Evolutionary conservation across 805 yeast species (phyloP), one percentile per base, ranked within the genome.

Genomic region (Pichia thaimueangensis): DNA sequence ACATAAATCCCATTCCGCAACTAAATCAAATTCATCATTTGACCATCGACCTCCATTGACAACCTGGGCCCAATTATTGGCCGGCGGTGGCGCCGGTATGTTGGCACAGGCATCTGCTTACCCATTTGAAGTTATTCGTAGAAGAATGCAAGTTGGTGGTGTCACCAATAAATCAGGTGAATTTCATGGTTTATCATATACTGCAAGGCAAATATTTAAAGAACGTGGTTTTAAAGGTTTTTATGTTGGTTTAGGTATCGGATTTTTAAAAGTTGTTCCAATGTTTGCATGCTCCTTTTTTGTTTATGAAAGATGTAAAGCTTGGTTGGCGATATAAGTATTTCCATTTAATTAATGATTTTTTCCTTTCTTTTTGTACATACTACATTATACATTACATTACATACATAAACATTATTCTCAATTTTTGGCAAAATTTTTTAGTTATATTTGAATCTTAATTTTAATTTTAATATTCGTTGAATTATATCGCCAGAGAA

Each of bases 31-130:
- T 54, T 60, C 64, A 12, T 57, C 69, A 16, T 54, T 57, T 45
- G 74, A 70, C 47, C 56, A 67, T 21, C 65, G 91, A 45, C 64
- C 68, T 16, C 97, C 96, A 1, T 69, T 93, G 41, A 74, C 70
- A 49, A 84, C 87, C 1, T 86, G 95, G 87, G 97, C 97, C 3
- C 97, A 93, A 66, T 70, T 93, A 36, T 57, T 78, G 4, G 96
- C 97, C 6, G 98, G 98, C 43, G 98, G 97, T 1, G 54, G 85
- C n/a, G 95, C 97, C 1, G 98, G 98, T 11, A 76, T 91, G 82
- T 72, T 79, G 29, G 86, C 97, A 2, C 98, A 93, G 62, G 87
- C 97, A 1, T 94, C 97, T 0, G 91, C 96, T 5, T 93, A 93
- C 58, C 98, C 98, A 2, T 83, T 93, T 52, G 99, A 93, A 64